Percentiles rank a stretch among this genome's conserved stretches.
Evolutionary conservation across 2,329 filamentous ascomycete species (phyloP).

Genomic region (Talaromyces amestolkiae): DNA sequence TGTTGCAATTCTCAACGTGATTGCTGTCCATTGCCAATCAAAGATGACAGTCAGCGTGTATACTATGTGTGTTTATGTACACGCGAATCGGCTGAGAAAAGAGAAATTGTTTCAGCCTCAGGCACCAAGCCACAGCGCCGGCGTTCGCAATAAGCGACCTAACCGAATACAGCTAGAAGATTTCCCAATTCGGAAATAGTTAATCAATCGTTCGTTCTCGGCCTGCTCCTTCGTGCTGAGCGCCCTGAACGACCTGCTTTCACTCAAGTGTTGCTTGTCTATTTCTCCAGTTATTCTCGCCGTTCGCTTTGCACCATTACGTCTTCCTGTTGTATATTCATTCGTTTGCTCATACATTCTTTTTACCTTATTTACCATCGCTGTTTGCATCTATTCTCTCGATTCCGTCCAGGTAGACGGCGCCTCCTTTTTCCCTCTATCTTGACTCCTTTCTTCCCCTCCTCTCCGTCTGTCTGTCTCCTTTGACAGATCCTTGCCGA

Average conservation of each 20-base stretch:
- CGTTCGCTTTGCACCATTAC: background rate
- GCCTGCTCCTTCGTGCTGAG: constrained; percentile 7
- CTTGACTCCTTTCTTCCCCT: constrained; percentile 19
- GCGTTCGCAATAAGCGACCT: background rate
- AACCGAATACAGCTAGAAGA: background rate
- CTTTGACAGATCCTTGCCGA: background rate
- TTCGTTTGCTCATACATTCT: background rate
- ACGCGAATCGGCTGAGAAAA: background rate
- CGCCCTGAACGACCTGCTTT: background rate
- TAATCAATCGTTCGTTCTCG: constrained; percentile 8
- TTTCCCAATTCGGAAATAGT: constrained; percentile 5
- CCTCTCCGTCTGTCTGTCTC: constrained; percentile 20
- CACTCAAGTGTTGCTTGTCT: background rate
- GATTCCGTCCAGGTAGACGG: constrained; percentile 18
- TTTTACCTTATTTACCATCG: constrained; percentile 8
- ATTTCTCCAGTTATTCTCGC: background rate
- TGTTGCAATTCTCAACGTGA: background rate
- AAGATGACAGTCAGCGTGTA: background rate
- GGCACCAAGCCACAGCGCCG: constrained; percentile 5
- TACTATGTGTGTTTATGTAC: background rate
- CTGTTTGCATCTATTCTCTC: constrained; percentile 17
- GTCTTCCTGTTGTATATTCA: background rate
- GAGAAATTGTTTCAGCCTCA: background rate
- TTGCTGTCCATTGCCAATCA: background rate
- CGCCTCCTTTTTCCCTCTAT: constrained; percentile 20